Conservation (phyloP, 148 eudicot genomes). For the Agrostemma githago region DNA sequence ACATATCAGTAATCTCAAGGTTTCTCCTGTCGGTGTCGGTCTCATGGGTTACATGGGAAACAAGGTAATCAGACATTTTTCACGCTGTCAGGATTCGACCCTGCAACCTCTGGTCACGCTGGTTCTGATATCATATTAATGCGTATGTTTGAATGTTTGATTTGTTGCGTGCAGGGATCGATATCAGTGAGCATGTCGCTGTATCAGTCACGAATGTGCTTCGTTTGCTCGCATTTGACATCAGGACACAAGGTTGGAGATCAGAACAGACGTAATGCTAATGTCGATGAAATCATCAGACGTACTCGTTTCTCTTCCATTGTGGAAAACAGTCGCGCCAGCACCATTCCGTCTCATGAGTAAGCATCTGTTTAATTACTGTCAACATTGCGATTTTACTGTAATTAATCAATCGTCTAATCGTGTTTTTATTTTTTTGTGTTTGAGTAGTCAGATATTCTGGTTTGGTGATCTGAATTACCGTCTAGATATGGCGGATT, state of each 20-base stretch:
- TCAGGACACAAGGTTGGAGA: constrained; percentile 83
- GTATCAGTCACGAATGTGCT: constrained; percentile 72
- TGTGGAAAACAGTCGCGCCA: constrained; percentile 50
- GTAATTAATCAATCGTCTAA: background rate
- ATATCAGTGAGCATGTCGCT: constrained; percentile 88
- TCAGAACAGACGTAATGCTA: constrained; percentile 68
- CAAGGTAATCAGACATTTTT: constrained; percentile 44
- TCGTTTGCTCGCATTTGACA: constrained; percentile 86
- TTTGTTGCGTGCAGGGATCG: constrained; percentile 55
- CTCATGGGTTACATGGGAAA: constrained; percentile 99
- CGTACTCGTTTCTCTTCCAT: constrained; percentile 74
- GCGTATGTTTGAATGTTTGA: constrained; percentile 8
- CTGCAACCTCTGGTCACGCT: too few relatives aligned
- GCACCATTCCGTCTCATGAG: constrained; percentile 86
- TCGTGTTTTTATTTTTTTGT: background rate
- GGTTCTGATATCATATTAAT: too few relatives aligned
- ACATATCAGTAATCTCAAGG: constrained; percentile 66
- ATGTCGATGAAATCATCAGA: constrained; percentile 68
- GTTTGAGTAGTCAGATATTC: constrained; percentile 77
- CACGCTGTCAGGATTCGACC: too few relatives aligned
- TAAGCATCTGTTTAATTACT: constrained; percentile 37
- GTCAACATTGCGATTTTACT: background rate
- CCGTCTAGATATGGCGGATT: constrained; percentile 72
- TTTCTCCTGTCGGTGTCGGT: constrained; percentile 89
- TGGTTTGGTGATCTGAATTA: constrained; percentile 99